These are phyloP conservation scores for Dictyostelium capitatum DNA, from an alignment of 78 protist species.

Conservation along the genomic window DNA sequence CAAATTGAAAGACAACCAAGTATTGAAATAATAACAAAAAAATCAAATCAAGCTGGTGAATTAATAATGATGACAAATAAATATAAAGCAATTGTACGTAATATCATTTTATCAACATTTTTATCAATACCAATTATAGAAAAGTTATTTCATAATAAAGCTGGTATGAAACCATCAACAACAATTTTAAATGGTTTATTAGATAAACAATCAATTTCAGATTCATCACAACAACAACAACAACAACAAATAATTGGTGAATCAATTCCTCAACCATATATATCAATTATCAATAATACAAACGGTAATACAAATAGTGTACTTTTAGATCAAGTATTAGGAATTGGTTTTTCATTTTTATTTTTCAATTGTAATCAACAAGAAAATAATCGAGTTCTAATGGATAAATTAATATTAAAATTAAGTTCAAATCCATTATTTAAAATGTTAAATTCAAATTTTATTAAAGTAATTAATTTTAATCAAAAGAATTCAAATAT, in stretches of 20 bases:
- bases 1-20: slow-evolving; percentile 34
- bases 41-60: neutral
- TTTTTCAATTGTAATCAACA: neutral
- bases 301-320: neutral
- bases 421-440: neutral
- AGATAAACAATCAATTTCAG: neutral
- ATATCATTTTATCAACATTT: neutral
- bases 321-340: slow-evolving; percentile 21
- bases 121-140: neutral
- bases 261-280: slow-evolving; percentile 32
- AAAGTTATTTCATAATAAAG: slow-evolving; percentile 5
- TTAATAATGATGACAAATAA: slow-evolving; percentile 21
- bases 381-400: neutral
- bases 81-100: neutral
- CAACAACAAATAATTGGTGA: neutral
- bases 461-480: neutral
- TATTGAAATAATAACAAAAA: slow-evolving; percentile 9
- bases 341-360: slow-evolving; percentile 18
- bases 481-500: neutral
- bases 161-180: slow-evolving; percentile 38
- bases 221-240: neutral
- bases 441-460: slow-evolving; percentile 1
- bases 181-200: neutral
- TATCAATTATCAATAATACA: neutral
- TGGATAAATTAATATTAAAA: neutral